Conservation (phyloP, 352 stramenopile species). For the Globisporangium yorkense region DNA sequence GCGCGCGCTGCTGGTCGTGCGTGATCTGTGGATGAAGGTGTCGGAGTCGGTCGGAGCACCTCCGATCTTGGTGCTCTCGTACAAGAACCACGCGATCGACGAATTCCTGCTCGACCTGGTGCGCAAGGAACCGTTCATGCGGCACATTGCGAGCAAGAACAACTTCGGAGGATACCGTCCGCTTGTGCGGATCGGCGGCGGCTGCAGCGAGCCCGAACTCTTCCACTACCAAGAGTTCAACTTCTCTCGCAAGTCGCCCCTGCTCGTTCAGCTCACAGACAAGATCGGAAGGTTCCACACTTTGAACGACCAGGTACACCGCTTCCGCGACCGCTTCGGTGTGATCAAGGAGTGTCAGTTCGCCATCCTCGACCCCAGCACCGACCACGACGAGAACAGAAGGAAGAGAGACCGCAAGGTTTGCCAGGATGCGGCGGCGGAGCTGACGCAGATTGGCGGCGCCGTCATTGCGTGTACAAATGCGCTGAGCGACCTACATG, state of each 20-base stretch:
- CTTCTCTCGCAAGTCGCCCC: conserved; percentile 5
- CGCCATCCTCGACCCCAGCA: conserved; percentile 1
- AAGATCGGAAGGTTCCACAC: conserved; percentile 27
- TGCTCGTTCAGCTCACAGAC: conserved; percentile 17
- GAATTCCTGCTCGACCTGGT: conserved; percentile 81
- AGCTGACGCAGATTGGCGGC: conserved; percentile 4
- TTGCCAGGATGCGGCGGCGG: conserved; percentile 12
- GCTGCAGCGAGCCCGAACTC: conserved; percentile 54
- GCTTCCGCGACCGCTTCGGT: conserved; percentile 7
- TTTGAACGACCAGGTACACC: conserved; percentile 18
- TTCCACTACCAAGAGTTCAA: conserved; percentile 36
- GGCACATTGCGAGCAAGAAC: conserved; percentile 12
- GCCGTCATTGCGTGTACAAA: conserved; percentile 6
- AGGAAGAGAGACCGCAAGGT: conserved; percentile 10
- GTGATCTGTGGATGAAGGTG: conserved; percentile 65
- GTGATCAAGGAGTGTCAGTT: conserved; percentile 14
- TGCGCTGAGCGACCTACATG: neutral
- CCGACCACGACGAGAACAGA: conserved; percentile 3
- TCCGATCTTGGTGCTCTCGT: conserved; percentile 79
- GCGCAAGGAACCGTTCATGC: conserved; percentile 34
- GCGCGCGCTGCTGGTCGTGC: conserved; percentile 68
- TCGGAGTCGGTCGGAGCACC: conserved; percentile 56
- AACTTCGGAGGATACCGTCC: conserved; percentile 30
- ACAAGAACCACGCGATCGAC: conserved; percentile 89
- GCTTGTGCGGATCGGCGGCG: conserved; percentile 60